Evolutionary conservation across 768 basidiomycete species (phyloP).

Genomic region (Serendipita indica): DNA sequence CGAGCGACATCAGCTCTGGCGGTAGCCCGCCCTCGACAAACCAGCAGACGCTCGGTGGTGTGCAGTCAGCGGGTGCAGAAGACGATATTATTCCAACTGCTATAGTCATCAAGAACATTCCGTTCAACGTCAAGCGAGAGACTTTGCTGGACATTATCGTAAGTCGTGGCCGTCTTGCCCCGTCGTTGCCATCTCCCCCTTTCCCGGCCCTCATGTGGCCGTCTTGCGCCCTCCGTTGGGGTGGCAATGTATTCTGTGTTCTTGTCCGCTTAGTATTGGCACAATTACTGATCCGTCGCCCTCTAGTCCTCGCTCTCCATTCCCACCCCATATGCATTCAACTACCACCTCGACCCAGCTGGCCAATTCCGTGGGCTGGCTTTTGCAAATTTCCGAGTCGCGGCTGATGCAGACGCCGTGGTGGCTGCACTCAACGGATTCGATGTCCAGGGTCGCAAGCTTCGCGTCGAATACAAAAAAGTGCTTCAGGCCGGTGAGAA

Average conservation of each 20-base stretch:
- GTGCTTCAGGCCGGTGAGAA: conserved; percentile 98
- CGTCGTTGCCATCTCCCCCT: conserved; percentile 9
- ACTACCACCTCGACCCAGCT: conserved; percentile 94
- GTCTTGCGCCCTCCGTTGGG: background rate
- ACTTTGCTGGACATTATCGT: conserved; percentile 94
- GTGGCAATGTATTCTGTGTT: too few species aligned
- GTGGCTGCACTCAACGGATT: conserved; percentile 93
- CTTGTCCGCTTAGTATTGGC: background rate
- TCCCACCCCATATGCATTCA: conserved; percentile 97
- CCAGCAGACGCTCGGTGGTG: conserved; percentile 25
- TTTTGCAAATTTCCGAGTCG: conserved; percentile 92
- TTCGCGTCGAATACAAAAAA: conserved; percentile 98
- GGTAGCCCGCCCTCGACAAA: conserved; percentile 52
- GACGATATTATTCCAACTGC: conserved; percentile 98
- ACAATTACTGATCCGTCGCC: conserved; percentile 14
- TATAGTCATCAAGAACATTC: conserved; percentile 99
- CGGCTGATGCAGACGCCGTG: conserved; percentile 85
- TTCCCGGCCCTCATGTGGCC: conserved; percentile 9
- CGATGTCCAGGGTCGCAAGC: conserved; percentile 89
- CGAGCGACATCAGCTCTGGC: conserved; percentile 78
- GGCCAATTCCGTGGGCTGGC: conserved; percentile 95
- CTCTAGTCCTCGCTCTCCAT: conserved; percentile 74
- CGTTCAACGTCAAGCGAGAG: conserved; percentile 95
- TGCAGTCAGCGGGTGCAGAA: conserved; percentile 41
- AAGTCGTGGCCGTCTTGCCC: background rate